These are phyloP conservation scores for Microdochium nivale DNA, from an alignment of 2,329 filamentous ascomycete genomes.

Conservation along the genomic window DNA sequence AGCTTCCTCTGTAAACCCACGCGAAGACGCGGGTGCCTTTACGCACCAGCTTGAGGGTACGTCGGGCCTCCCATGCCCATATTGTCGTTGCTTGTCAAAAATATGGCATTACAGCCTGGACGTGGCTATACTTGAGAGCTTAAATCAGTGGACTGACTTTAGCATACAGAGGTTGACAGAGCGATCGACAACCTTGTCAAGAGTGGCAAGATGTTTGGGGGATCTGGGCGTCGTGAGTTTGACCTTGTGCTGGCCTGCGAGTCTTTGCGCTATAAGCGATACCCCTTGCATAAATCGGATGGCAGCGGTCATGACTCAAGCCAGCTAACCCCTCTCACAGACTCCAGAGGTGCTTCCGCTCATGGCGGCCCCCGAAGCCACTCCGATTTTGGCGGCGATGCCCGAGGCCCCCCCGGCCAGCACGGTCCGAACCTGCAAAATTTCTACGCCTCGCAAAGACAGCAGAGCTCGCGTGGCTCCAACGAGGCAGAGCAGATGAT, in stretches of 20 bases:
- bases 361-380: slow-evolving; percentile 62
- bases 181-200: slow-evolving; percentile 93
- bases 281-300: slow-evolving; percentile 10
- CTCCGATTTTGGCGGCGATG: slow-evolving; percentile 64
- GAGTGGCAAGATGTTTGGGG: slow-evolving; percentile 85
- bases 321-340: slow-evolving; percentile 33
- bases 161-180: slow-evolving; percentile 75
- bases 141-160: slow-evolving; percentile 15
- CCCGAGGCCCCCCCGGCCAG: slow-evolving; percentile 68
- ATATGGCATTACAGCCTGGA: slow-evolving; percentile 1
- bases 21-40: slow-evolving; percentile 72
- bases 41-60: slow-evolving; percentile 83
- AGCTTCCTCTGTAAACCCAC: slow-evolving; percentile 64
- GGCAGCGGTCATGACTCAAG: slow-evolving; percentile 6
- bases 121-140: neutral
- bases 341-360: slow-evolving; percentile 59
- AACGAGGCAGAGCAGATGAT: slow-evolving; percentile 96
- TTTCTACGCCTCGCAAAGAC: slow-evolving; percentile 90
- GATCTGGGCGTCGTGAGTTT: slow-evolving; percentile 72
- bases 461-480: slow-evolving; percentile 74
- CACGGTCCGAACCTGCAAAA: slow-evolving; percentile 76
- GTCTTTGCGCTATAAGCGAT: slow-evolving; percentile 8
- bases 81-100: too few species aligned
- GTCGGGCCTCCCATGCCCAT: slow-evolving; percentile 22
- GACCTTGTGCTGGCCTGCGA: slow-evolving; percentile 43